Evolutionary conservation across 2,329 filamentous ascomycete genomes (phyloP).

Genomic region (Pseudocercospora pini-densiflorae): DNA sequence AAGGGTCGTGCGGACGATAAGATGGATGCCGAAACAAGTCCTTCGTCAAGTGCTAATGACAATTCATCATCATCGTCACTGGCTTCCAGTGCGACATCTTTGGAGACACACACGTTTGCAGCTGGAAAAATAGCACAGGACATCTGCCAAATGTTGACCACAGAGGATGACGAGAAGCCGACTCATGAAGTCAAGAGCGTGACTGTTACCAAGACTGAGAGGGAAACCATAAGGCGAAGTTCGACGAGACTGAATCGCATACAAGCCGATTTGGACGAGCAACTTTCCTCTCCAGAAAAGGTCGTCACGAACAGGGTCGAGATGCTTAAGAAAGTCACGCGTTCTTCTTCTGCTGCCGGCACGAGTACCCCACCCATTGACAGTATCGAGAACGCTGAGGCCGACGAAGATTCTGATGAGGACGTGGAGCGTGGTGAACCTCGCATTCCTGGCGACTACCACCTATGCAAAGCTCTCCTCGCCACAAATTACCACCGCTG

Average conservation of each 20-base stretch:
- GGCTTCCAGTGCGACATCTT: constrained; percentile 38
- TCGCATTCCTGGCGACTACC: constrained; percentile 64
- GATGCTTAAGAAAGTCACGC: constrained; percentile 21
- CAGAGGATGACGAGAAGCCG: constrained; percentile 22
- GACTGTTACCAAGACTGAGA: constrained; percentile 16
- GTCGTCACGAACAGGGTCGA: constrained; percentile 10
- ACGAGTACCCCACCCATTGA: constrained; percentile 26
- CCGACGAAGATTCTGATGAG: constrained; percentile 25
- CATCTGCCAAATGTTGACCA: constrained; percentile 39
- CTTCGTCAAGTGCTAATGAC: constrained; percentile 30
- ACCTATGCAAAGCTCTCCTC: constrained; percentile 76
- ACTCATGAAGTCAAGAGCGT: constrained; percentile 8
- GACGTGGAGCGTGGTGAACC: constrained; percentile 41
- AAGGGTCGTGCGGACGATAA: constrained; percentile 23
- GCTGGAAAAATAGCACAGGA: constrained; percentile 35
- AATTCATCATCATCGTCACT: constrained; percentile 29
- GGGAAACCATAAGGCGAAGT: constrained; percentile 8
- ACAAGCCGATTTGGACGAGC: not conserved
- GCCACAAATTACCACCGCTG: constrained; percentile 77
- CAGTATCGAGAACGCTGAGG: constrained; percentile 34
- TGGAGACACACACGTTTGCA: constrained; percentile 31
- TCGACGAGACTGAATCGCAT: constrained; percentile 7
- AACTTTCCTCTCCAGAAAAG: constrained; percentile 20
- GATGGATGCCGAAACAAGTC: constrained; percentile 26
- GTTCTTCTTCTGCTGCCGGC: constrained; percentile 14